phyloP scores from a whole-genome alignment of 2,329 filamentous ascomycete genomes.

The Claviceps paspali region DNA sequence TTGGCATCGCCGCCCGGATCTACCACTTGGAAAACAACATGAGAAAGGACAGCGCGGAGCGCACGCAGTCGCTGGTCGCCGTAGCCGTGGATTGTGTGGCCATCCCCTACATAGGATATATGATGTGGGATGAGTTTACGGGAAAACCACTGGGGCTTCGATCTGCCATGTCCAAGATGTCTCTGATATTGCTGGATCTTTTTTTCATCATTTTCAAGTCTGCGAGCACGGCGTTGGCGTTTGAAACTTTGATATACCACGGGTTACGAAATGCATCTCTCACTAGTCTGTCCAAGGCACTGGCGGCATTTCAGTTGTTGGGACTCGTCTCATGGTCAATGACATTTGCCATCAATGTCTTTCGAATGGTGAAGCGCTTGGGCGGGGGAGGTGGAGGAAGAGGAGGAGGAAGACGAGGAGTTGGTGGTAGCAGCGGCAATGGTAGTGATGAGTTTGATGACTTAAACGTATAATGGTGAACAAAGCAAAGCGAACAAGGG shows the following conservation, averaged over 20 bases:
- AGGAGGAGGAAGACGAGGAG: too few relatives aligned
- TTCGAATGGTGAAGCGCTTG: conserved; percentile 49
- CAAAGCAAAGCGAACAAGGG: too few relatives aligned
- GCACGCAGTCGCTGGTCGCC: conserved; percentile 71
- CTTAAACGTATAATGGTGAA: conserved; percentile 1
- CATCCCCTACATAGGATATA: conserved; percentile 79
- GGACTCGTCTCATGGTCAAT: conserved; percentile 79
- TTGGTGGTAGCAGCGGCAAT: too few relatives aligned
- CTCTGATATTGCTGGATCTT: conserved; percentile 78
- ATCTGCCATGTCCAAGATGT: conserved; percentile 69
- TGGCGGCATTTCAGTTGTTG: conserved; percentile 66
- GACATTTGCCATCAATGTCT: conserved; percentile 77
- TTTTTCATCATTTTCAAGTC: conserved; percentile 97
- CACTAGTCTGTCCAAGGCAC: conserved; percentile 45
- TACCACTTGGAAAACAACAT: conserved; percentile 41
- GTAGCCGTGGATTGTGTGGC: conserved; percentile 81
- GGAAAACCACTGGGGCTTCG: conserved; percentile 83
- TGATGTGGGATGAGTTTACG: conserved; percentile 93
- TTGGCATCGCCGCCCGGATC: conserved; percentile 65
- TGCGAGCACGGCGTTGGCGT: conserved; percentile 79
- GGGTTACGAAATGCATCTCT: conserved; percentile 20
- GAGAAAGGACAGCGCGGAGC: conserved; percentile 33
- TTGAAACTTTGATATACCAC: conserved; percentile 60
- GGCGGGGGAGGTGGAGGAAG: conserved; percentile 27
- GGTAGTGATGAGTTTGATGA: conserved; percentile 19